phyloP scores from a whole-genome alignment of 176 grass and related monocot species.

The Ensete ventricosum region DNA sequence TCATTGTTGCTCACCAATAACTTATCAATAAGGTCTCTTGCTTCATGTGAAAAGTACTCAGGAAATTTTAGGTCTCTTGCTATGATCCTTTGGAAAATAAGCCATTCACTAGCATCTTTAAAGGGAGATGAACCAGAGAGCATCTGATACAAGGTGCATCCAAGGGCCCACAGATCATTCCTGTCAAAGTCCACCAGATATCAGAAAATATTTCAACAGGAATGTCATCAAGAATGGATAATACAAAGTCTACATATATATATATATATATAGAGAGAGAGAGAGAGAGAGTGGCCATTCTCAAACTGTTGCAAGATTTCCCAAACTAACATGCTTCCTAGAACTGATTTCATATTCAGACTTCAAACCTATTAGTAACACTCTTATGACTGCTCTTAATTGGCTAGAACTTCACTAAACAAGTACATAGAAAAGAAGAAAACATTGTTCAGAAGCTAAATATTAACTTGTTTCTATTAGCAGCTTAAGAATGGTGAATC shows the following conservation, averaged over 20 bases:
- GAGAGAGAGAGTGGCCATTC: no score
- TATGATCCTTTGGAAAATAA: conserved; percentile 96
- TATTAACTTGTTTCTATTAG: not conserved
- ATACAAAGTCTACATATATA: not conserved
- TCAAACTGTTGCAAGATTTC: not conserved
- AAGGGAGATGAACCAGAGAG: conserved; percentile 92
- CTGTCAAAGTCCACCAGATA: conserved; percentile 36
- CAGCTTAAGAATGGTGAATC: not conserved
- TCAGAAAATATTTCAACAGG: not conserved
- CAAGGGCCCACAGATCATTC: conserved; percentile 97
- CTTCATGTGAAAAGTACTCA: conserved; percentile 76
- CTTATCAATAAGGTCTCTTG: conserved; percentile 77
- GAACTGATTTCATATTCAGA: not conserved
- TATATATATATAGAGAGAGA: no score
- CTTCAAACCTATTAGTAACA: no score
- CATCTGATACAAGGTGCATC: conserved; percentile 95
- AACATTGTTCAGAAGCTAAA: no score
- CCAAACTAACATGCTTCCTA: not conserved
- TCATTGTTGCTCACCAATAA: conserved; percentile 53
- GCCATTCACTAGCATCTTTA: conserved; percentile 95
- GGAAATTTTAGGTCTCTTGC: conserved; percentile 83
- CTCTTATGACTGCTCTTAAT: not conserved
- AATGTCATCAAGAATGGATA: not conserved
- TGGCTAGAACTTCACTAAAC: not conserved
- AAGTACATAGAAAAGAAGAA: not conserved